Percentiles rank a stretch among this genome's conserved stretches.
Evolutionary conservation across 371 early-diverging fungal genomes (phyloP).

Genomic region (Lichtheimia ornata): DNA sequence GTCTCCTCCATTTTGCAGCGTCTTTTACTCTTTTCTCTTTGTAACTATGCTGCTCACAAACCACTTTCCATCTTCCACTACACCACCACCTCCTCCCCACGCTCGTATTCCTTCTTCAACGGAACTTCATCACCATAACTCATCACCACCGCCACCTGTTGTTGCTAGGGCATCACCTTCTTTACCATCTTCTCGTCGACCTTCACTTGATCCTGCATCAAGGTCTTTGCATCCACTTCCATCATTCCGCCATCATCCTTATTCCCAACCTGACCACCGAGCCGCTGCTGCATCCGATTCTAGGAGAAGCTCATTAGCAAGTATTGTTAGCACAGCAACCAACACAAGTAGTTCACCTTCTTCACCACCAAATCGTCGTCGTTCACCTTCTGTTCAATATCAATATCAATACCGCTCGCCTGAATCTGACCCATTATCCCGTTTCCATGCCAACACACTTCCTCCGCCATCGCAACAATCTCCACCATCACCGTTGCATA

Average conservation of each 20-base stretch:
- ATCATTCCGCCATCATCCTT: slow-evolving; percentile 30
- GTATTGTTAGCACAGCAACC: slow-evolving; percentile 29
- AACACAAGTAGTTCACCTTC: slow-evolving; percentile 28
- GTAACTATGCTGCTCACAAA: slow-evolving; percentile 20
- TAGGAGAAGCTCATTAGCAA: slow-evolving; percentile 36
- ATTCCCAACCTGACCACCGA: slow-evolving; percentile 26
- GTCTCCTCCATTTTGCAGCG: slow-evolving; percentile 2
- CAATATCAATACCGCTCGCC: slow-evolving; percentile 1
- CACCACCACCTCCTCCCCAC: slow-evolving; percentile 2
- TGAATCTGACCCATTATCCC: slow-evolving; percentile 16
- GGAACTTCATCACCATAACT: too few relatives aligned
- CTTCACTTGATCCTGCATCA: slow-evolving; percentile 23
- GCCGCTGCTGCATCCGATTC: slow-evolving; percentile 23
- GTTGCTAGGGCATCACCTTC: too few relatives aligned
- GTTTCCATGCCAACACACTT: too few relatives aligned
- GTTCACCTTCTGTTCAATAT: slow-evolving; percentile 10
- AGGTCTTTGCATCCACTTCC: slow-evolving; percentile 21
- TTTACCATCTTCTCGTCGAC: slow-evolving; percentile 7
- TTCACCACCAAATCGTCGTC: slow-evolving; percentile 25
- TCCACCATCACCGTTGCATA: not conserved
- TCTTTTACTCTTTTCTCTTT: slow-evolving; percentile 6
- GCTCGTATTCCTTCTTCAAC: not conserved
- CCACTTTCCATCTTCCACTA: slow-evolving; percentile 19
- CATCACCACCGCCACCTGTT: too few relatives aligned
- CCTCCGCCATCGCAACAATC: slow-evolving; percentile 16